Evolutionary conservation across 805 yeast species (phyloP).

Genomic region (Metschnikowia colocasiae): DNA sequence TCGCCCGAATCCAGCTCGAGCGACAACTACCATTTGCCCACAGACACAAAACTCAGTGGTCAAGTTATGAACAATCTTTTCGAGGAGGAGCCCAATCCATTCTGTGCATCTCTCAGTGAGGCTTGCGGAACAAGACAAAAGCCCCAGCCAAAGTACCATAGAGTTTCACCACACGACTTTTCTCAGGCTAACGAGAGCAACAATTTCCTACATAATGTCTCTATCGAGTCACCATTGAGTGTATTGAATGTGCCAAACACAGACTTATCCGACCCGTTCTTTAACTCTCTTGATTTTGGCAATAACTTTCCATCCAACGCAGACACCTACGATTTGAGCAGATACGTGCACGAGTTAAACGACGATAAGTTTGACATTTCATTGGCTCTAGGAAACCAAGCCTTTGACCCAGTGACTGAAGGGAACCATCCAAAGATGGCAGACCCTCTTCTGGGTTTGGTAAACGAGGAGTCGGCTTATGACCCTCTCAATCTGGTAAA

Average conservation of each 20-base stretch:
- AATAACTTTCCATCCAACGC: neutral
- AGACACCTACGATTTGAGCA: neutral
- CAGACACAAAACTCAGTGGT: constrained; percentile 16
- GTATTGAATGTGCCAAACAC: constrained; percentile 2
- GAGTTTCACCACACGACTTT: constrained; percentile 9
- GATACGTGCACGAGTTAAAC: constrained; percentile 24
- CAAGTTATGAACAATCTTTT: constrained; percentile 28
- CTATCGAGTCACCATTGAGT: constrained; percentile 1
- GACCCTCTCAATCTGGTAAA: constrained; percentile 44
- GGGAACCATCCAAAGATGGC: constrained; percentile 17
- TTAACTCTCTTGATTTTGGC: neutral
- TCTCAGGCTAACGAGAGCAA: constrained; percentile 8
- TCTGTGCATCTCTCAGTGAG: constrained; percentile 69
- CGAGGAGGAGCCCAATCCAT: constrained; percentile 68
- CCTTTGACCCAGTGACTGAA: constrained; percentile 10
- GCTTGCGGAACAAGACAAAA: constrained; percentile 78
- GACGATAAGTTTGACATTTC: constrained; percentile 52
- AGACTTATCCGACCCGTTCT: constrained; percentile 1
- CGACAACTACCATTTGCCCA: constrained; percentile 15
- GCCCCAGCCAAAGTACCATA: constrained; percentile 56
- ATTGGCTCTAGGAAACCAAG: constrained; percentile 42
- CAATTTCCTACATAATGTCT: constrained; percentile 5
- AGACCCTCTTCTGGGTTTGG: constrained; percentile 42
- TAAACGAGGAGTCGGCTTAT: constrained; percentile 54
- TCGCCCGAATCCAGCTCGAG: constrained; percentile 30